Conservation (phyloP, 2,329 filamentous ascomycete species). For the Fusarium neocosmosporiellum region DNA sequence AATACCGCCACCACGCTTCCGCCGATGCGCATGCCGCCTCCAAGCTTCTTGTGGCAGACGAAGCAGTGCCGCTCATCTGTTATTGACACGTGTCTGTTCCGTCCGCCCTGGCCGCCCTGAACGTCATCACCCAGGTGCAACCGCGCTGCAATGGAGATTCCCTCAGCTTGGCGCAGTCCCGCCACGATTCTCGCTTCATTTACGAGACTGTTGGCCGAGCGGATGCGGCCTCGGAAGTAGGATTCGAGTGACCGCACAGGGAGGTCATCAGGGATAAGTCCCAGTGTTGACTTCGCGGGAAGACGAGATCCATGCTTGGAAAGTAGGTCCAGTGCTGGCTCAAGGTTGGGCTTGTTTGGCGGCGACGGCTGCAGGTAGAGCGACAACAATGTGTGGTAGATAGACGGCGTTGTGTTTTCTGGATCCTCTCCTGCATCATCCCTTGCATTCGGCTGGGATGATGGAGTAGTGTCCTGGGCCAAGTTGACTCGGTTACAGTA, state of each 20-base stretch:
- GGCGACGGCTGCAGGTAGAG: constrained; percentile 87
- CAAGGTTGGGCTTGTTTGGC: constrained; percentile 77
- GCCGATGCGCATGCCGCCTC: constrained; percentile 84
- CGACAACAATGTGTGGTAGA: constrained; percentile 91
- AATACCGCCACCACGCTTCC: constrained; percentile 91
- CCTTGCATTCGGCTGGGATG: constrained; percentile 50
- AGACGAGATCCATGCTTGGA: constrained; percentile 92
- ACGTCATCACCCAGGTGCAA: constrained; percentile 78
- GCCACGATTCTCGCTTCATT: constrained; percentile 84
- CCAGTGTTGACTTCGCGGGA: constrained; percentile 86
- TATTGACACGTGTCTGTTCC: constrained; percentile 78
- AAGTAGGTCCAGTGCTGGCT: constrained; percentile 86
- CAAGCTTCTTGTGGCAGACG: constrained; percentile 92
- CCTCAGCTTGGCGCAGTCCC: constrained; percentile 80
- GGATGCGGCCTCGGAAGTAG: constrained; percentile 92
- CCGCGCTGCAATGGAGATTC: constrained; percentile 79
- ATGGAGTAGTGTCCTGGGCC: constrained; percentile 58
- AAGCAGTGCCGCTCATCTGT: constrained; percentile 90
- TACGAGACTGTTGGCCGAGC: constrained; percentile 83
- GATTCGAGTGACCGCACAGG: constrained; percentile 83
- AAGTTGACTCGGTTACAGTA: constrained; percentile 92
- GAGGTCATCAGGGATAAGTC: constrained; percentile 84
- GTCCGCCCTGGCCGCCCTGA: constrained; percentile 62
- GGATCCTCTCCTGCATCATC: constrained; percentile 49
- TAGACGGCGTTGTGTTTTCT: constrained; percentile 73